Percentiles rank a stretch among this genome's conserved stretches.
Evolutionary conservation across 2,329 filamentous ascomycete genomes (phyloP).

Genomic region (Pseudogymnoascus sp.): DNA sequence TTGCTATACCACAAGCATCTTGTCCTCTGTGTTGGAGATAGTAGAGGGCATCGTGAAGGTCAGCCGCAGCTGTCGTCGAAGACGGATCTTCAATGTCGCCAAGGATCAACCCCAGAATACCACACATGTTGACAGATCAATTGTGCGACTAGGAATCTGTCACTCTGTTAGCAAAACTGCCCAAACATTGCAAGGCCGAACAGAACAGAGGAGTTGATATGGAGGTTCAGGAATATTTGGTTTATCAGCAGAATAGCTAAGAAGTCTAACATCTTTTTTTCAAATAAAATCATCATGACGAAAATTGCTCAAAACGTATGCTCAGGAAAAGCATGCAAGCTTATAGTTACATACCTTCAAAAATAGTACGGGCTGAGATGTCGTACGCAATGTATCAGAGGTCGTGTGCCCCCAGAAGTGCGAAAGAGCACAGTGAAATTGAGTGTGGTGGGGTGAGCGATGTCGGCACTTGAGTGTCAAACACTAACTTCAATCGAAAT

Average conservation of each 20-base stretch:
- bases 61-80: constrained; percentile 46
- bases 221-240: constrained; percentile 21
- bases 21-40: constrained; percentile 68
- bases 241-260: constrained; percentile 27
- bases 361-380: not conserved
- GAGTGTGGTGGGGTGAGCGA: constrained; percentile 4
- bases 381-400: not conserved
- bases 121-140: constrained; percentile 44
- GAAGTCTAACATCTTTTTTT: constrained; percentile 37
- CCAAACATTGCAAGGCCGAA: not conserved
- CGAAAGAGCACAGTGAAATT: not conserved
- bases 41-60: constrained; percentile 65
- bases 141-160: constrained; percentile 2
- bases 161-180: constrained; percentile 10
- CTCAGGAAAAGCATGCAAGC: not conserved
- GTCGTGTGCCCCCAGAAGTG: constrained; percentile 1
- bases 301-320: not conserved
- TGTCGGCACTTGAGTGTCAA: not conserved
- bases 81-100: constrained; percentile 43
- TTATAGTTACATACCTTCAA: not conserved
- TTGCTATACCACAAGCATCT: constrained; percentile 81
- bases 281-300: constrained; percentile 24
- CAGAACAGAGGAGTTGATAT: constrained; percentile 10
- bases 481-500: constrained; percentile 6
- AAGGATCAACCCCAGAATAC: constrained; percentile 53